phyloP scores from a whole-genome alignment of 2,329 filamentous ascomycete species.

The Fusarium subtropicale region DNA sequence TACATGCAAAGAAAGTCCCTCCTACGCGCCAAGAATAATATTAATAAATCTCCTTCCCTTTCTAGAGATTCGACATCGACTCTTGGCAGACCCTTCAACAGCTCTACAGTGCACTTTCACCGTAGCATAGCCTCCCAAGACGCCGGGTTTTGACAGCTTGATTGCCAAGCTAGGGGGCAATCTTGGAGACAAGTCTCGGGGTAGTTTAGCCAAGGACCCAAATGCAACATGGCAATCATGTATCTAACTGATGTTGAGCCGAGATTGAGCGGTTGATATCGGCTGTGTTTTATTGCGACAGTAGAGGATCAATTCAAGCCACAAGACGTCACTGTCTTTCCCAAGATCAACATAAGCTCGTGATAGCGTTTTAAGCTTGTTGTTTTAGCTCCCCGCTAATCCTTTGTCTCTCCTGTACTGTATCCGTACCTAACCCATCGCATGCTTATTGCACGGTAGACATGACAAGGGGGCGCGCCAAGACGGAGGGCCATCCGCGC shows the following conservation, averaged over 20 bases:
- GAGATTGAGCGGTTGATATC: background rate
- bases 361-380: constrained; percentile 40
- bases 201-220: background rate
- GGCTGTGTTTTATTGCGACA: too few relatives aligned
- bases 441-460: background rate
- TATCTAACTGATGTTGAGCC: too few relatives aligned
- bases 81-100: background rate
- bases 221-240: background rate
- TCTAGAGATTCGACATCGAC: constrained; percentile 6
- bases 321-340: constrained; percentile 9
- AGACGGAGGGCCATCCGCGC: constrained; percentile 17
- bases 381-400: constrained; percentile 8
- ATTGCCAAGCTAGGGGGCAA: constrained; percentile 6
- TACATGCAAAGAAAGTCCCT: background rate
- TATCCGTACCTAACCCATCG: background rate
- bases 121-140: constrained; percentile 9
- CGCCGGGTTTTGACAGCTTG: constrained; percentile 31
- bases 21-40: background rate
- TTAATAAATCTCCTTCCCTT: constrained; percentile 29
- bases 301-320: background rate
- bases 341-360: background rate
- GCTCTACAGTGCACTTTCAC: background rate
- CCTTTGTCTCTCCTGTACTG: background rate
- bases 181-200: constrained; percentile 19
- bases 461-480: constrained; percentile 22